phyloP scores from a whole-genome alignment of 495 filamentous ascomycete genomes.

The Daldinia childiae region DNA sequence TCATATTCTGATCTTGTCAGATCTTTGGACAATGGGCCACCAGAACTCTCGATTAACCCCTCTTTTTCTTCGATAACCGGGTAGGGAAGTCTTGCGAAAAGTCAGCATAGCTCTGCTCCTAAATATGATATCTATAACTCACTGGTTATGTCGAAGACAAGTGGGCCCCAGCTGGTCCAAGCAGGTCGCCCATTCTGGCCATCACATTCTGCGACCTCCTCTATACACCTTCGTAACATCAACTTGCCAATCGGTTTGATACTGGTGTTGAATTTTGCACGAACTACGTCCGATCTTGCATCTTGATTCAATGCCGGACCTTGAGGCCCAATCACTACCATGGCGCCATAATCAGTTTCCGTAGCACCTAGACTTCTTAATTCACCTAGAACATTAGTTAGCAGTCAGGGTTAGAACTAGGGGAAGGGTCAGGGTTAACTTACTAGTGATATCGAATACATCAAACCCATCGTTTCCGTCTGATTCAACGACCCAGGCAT shows the following conservation, averaged over 20 bases:
- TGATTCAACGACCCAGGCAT: slow-evolving; percentile 18
- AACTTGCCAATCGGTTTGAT: slow-evolving; percentile 13
- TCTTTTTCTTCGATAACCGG: neutral
- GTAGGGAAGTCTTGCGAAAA: slow-evolving; percentile 7
- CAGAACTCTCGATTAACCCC: neutral
- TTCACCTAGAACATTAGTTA: slow-evolving; percentile 3
- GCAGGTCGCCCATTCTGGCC: slow-evolving; percentile 12
- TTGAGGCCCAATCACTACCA: neutral
- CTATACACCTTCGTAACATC: slow-evolving; percentile 2
- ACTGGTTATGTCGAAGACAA: slow-evolving; percentile 23
- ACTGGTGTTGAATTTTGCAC: neutral
- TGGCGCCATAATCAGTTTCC: neutral
- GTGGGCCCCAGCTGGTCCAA: slow-evolving; percentile 6
- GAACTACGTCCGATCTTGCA: neutral
- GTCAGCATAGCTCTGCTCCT: neutral
- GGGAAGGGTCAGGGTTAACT: neutral
- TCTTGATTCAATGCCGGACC: slow-evolving; percentile 1
- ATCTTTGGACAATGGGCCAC: neutral
- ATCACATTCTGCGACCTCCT: slow-evolving; percentile 24
- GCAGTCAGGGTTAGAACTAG: neutral
- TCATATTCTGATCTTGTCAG: neutral
- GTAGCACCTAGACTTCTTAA: neutral
- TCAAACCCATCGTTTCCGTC: neutral
- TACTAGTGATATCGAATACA: slow-evolving; percentile 15
- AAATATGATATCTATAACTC: neutral